phyloP scores from a whole-genome alignment of 1,139 yeast genomes.

The Geotrichum macrosporum region DNA sequence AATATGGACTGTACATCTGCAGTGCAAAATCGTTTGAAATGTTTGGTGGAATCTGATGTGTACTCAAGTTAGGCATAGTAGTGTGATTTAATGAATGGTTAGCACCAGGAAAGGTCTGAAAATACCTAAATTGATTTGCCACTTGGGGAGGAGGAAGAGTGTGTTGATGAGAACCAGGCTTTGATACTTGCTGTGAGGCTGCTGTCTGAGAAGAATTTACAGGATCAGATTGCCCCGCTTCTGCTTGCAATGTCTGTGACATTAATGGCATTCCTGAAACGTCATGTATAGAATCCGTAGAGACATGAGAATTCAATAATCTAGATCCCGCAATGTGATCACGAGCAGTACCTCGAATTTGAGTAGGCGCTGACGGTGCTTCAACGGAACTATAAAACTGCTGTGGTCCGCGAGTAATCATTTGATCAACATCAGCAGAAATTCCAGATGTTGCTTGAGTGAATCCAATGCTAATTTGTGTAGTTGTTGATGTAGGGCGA shows the following conservation, averaged over 20 bases:
- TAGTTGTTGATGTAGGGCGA: neutral
- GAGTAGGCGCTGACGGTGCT: neutral
- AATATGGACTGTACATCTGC: constrained; percentile 1
- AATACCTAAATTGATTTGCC: constrained; percentile 1
- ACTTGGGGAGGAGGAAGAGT: constrained; percentile 3
- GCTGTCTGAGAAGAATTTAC: neutral
- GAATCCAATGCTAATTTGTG: neutral
- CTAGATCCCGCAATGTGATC: neutral
- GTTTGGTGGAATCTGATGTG: constrained; percentile 4
- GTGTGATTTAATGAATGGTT: no score
- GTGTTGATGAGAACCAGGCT: neutral
- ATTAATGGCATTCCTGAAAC: constrained; percentile 1
- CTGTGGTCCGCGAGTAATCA: neutral
- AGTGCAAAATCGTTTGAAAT: constrained; percentile 5
- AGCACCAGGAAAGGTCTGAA: neutral
- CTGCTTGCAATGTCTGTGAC: constrained; percentile 1
- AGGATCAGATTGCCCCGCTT: neutral
- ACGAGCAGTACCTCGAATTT: neutral
- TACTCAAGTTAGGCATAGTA: no score
- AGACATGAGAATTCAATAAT: neutral
- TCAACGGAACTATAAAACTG: neutral
- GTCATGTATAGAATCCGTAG: constrained; percentile 5
- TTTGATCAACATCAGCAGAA: neutral
- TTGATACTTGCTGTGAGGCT: neutral
- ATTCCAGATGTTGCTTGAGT: neutral